Evolutionary conservation across 768 basidiomycete species (phyloP), one percentile per base, ranked within the genome.

Genomic region (Lactifluus rugatus): DNA sequence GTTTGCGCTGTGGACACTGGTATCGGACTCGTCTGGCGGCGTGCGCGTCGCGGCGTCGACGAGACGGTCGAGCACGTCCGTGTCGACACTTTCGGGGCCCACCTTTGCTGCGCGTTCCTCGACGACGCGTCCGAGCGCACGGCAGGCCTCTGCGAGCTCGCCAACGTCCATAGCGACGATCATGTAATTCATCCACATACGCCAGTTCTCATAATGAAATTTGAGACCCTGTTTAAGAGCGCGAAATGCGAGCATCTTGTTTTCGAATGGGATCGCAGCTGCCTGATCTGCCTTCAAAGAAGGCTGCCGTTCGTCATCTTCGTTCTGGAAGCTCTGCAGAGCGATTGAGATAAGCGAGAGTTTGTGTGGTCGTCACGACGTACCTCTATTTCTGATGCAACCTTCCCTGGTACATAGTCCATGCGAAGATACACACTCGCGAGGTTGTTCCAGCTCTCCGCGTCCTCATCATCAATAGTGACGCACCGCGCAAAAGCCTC

Each of bases 121-220:
- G 37, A 97, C 81, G 56, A 97, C 77, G 3, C 93, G 84, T 0
- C 79, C 78, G 21, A 92, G 76, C 0, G 94, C 95, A 39, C 90
- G 84, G 58, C 83, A 85, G 0, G 92, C 85, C 68, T 99, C 95
- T 1, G 82, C 76, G 49, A 97, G 78, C 68, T 98, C 93, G 7
- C 94, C 95, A 19, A 97, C 88, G 64, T 97, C 93, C 71, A 96
- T 77, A 3, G 90, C 80, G 26, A 98, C 85, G 66, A 96, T 76
- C 86, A 91, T 93, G 75, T 93, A 98, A 75, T 99, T 99, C 60
- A 79, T 78, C 96, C 96, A 99, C 89, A 99, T 94, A 19, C 92
- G 81, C 94, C 95, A 98, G 67, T 93, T 94, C 26, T 90, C 85
- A 69, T 92, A 89, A 49, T 81, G 81, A 70, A 80, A 82, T 64